Conservation (phyloP, 306 rosid species). For the Castanospermum australe region DNA sequence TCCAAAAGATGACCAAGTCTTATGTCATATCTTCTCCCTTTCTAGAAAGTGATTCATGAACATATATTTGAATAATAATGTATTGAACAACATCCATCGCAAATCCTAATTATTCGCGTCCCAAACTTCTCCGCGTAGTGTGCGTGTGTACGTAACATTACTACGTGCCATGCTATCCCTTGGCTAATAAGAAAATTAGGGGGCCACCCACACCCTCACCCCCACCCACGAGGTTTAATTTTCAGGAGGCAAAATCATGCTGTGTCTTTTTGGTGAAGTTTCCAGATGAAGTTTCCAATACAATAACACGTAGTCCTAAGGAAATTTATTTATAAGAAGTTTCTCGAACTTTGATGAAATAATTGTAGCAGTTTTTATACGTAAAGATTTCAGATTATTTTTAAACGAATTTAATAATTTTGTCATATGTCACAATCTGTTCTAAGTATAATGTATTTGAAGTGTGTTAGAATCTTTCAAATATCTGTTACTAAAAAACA, state of each 20-base stretch:
- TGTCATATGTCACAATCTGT: background rate
- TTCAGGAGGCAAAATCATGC: background rate
- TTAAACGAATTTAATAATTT: background rate
- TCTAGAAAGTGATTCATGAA: background rate
- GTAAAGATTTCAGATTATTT: background rate
- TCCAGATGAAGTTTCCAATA: background rate
- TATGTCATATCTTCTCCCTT: background rate
- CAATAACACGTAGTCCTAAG: background rate
- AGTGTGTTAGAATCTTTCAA: too few relatives aligned
- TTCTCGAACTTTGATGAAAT: background rate
- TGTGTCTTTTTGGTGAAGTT: background rate
- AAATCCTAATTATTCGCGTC: background rate
- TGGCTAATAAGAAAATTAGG: background rate
- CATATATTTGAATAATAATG: too few relatives aligned
- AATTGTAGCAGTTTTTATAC: background rate
- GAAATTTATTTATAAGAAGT: background rate
- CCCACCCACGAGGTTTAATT: background rate
- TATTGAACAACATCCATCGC: too few relatives aligned
- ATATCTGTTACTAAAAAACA: too few relatives aligned
- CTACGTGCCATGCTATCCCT: conserved; percentile 6
- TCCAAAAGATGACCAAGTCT: background rate
- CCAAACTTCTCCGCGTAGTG: background rate
- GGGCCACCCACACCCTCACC: background rate
- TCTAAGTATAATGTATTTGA: background rate
- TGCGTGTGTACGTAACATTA: background rate